Conservation (phyloP, 768 basidiomycete genomes). For the Suillus hirtellus region DNA sequence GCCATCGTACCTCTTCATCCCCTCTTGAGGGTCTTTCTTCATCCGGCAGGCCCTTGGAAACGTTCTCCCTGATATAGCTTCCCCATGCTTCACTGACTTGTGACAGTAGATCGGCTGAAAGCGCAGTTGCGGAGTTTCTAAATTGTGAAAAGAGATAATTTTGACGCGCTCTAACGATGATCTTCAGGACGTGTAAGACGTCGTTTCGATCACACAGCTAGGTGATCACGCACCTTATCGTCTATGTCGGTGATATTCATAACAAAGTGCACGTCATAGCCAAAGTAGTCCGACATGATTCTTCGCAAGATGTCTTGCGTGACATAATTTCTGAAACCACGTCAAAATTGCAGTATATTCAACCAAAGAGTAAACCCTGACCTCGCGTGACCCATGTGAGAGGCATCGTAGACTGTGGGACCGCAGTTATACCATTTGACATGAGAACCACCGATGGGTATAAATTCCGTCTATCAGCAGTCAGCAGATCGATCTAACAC, state of each 20-base stretch:
- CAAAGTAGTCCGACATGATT: constrained; percentile 93
- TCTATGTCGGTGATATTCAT: constrained; percentile 99
- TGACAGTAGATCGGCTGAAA: constrained; percentile 60
- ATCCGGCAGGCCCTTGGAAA: constrained; percentile 63
- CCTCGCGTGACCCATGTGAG: constrained; percentile 99
- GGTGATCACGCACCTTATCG: constrained; percentile 72
- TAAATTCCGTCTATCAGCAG: constrained; percentile 67
- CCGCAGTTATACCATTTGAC: constrained; percentile 99
- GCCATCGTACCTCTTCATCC: constrained; percentile 55
- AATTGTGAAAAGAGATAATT: constrained; percentile 69
- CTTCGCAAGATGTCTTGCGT: constrained; percentile 89
- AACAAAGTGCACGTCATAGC: constrained; percentile 96
- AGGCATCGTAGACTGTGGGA: constrained; percentile 97
- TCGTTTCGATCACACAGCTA: constrained; percentile 5
- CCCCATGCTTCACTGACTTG: constrained; percentile 65
- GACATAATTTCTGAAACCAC: constrained; percentile 80
- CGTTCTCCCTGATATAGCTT: constrained; percentile 58
- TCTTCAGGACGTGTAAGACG: constrained; percentile 49
- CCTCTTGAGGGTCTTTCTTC: constrained; percentile 48
- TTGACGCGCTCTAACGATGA: constrained; percentile 88
- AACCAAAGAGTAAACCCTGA: constrained; percentile 33
- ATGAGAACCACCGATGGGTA: constrained; percentile 63
- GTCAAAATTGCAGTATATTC: constrained; percentile 8
- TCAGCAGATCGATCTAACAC: constrained; percentile 14
- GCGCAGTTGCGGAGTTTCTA: constrained; percentile 47